phyloP scores from a whole-genome alignment of 2,329 filamentous ascomycete genomes.

The Colletotrichum sublineola region DNA sequence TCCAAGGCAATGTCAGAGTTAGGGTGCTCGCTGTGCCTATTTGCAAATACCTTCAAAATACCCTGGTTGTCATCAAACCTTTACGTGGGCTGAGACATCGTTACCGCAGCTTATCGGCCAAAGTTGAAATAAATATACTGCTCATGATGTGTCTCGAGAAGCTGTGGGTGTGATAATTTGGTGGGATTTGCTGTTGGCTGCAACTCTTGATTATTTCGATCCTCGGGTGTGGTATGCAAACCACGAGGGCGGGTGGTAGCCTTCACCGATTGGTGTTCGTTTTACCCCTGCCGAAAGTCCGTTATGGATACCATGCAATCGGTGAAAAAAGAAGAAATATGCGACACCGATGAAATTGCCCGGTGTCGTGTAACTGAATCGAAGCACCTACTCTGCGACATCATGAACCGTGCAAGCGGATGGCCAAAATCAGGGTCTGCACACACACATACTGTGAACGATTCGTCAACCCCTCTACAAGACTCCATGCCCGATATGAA shows the following conservation, averaged over 20 bases:
- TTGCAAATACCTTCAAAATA: too few species aligned
- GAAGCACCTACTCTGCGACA: neutral
- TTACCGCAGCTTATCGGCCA: neutral
- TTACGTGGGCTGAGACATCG: neutral
- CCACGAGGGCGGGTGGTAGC: neutral
- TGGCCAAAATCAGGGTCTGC: neutral
- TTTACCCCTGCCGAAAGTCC: neutral
- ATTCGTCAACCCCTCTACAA: neutral
- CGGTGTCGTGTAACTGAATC: neutral
- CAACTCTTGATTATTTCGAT: neutral
- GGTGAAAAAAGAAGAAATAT: conserved; percentile 26
- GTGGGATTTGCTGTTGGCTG: neutral
- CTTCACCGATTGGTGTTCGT: conserved; percentile 1
- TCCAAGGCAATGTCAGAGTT: neutral
- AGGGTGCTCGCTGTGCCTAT: neutral
- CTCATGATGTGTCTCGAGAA: neutral
- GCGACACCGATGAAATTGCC: conserved; percentile 1
- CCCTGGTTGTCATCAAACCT: neutral
- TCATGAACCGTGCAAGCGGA: conserved; percentile 4
- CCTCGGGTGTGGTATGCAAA: neutral
- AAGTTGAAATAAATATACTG: neutral
- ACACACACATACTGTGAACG: neutral
- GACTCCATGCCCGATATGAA: neutral
- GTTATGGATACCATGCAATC: conserved; percentile 5
- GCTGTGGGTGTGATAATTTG: neutral